Conservation (phyloP, 176 grass and related monocot genomes). For the Microstegium vimineum region DNA sequence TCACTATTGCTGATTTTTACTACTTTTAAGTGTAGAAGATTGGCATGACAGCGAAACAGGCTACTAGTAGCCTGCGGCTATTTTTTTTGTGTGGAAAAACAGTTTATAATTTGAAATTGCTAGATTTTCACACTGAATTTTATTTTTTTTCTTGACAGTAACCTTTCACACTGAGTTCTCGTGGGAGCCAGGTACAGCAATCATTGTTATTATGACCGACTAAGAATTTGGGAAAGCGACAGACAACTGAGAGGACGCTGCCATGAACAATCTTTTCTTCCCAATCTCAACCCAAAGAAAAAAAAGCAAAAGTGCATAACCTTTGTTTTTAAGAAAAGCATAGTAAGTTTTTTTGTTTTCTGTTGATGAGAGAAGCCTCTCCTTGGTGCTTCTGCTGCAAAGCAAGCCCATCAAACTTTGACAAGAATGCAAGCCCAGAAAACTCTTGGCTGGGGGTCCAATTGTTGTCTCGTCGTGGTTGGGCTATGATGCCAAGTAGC, state of each 20-base stretch:
- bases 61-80: neutral
- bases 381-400: neutral
- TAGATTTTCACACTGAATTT: neutral
- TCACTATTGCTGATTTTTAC: neutral
- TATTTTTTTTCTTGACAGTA: no score
- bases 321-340: no score
- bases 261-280: neutral
- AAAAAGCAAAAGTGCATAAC: neutral
- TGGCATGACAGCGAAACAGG: neutral
- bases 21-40: neutral
- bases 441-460: neutral
- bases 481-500: neutral
- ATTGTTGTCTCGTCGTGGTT: neutral
- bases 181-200: neutral
- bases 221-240: neutral
- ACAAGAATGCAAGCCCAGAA: neutral
- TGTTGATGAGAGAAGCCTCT: neutral
- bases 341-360: neutral
- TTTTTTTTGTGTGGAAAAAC: neutral
- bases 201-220: neutral
- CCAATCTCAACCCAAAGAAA: neutral
- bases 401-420: neutral
- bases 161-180: neutral
- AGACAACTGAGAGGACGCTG: neutral
- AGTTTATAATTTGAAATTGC: neutral